phyloP scores from a whole-genome alignment of 352 stramenopile species.

The Phytophthora foliorum region DNA sequence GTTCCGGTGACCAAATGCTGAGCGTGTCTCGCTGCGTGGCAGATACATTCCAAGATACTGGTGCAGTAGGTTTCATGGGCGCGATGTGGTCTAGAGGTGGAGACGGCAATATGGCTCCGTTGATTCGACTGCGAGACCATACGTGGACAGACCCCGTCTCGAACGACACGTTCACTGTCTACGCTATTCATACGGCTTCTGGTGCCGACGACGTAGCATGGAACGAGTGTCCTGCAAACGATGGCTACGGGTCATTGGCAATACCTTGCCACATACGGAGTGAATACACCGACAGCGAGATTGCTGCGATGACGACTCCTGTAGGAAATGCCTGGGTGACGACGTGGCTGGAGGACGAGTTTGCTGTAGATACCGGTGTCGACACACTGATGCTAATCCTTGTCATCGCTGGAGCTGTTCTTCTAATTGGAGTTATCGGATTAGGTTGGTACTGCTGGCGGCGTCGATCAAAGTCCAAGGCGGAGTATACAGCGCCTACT shows the following conservation, averaged over 20 bases:
- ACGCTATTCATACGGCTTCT: slow-evolving; percentile 28
- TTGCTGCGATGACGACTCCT: slow-evolving; percentile 15
- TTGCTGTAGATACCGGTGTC: slow-evolving; percentile 11
- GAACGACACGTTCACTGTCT: slow-evolving; percentile 26
- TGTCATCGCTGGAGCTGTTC: slow-evolving; percentile 15
- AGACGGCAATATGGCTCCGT: slow-evolving; percentile 24
- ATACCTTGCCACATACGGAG: slow-evolving; percentile 27
- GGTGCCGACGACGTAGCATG: slow-evolving; percentile 14
- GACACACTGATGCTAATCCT: slow-evolving; percentile 16
- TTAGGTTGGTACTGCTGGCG: slow-evolving; percentile 16
- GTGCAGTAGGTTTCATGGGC: slow-evolving; percentile 11
- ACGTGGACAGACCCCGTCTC: slow-evolving; percentile 32
- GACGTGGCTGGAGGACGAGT: slow-evolving; percentile 23
- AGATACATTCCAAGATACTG: slow-evolving; percentile 27
- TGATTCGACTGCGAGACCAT: slow-evolving; percentile 35
- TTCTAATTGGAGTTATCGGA: background rate
- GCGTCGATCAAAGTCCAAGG: background rate
- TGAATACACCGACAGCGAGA: slow-evolving; percentile 7
- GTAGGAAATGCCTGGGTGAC: slow-evolving; percentile 23
- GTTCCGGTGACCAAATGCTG: slow-evolving; percentile 45
- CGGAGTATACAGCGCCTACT: background rate
- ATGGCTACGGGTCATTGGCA: slow-evolving; percentile 28
- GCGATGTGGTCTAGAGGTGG: slow-evolving; percentile 41
- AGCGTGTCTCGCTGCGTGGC: slow-evolving; percentile 36
- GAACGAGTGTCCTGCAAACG: slow-evolving; percentile 22